Evolutionary conservation across 495 filamentous ascomycete genomes (phyloP).

Genomic region (Parachaetomium inaequale): DNA sequence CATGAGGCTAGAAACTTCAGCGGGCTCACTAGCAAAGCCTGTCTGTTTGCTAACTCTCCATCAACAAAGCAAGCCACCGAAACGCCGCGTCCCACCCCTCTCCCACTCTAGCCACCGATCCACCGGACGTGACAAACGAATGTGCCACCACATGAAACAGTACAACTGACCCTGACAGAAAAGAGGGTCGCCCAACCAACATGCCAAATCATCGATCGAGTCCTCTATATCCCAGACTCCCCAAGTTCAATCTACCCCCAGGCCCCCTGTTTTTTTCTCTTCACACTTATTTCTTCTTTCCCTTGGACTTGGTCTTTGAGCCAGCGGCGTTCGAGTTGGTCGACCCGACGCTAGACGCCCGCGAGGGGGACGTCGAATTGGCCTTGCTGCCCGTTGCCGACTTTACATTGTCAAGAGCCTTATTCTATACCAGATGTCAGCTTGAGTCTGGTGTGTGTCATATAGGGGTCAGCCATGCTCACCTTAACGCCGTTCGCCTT

Average conservation of each 20-base stretch:
- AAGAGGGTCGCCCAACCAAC: background rate
- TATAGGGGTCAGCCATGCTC: slow-evolving; percentile 14
- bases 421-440: slow-evolving; percentile 45
- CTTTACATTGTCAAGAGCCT: slow-evolving; percentile 60
- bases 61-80: background rate
- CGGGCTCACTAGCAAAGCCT: background rate
- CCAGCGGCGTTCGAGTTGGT: slow-evolving; percentile 43
- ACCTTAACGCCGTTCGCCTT: slow-evolving; percentile 73
- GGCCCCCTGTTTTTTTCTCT: background rate
- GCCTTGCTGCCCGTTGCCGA: slow-evolving; percentile 50
- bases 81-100: slow-evolving; percentile 1
- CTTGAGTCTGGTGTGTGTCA: background rate
- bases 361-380: slow-evolving; percentile 53
- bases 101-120: background rate
- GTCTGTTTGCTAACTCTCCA: background rate
- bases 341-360: slow-evolving; percentile 52
- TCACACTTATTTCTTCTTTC: slow-evolving; percentile 51
- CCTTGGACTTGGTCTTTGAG: slow-evolving; percentile 49
- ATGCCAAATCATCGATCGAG: slow-evolving; percentile 7
- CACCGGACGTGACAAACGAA: background rate
- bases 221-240: background rate
- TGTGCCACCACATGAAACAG: background rate
- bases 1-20: background rate
- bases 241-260: background rate
- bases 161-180: background rate